A percentile compares a stretch with the other conserved stretches of the same genome.
phyloP scores from a whole-genome alignment of 2,329 filamentous ascomycete species.

The Corinectria fuckeliana region DNA sequence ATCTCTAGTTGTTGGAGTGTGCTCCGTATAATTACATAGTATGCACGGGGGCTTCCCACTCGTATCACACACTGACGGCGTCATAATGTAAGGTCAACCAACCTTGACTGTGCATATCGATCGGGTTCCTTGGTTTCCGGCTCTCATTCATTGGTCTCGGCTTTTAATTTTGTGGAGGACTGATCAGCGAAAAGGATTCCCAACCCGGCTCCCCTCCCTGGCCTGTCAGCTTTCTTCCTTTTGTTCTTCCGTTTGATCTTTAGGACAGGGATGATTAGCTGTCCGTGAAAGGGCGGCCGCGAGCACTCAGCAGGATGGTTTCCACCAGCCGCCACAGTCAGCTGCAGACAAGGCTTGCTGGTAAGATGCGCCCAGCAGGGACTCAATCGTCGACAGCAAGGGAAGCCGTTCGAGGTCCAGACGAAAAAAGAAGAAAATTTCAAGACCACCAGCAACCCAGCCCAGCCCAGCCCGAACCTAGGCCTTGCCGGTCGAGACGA shows the following conservation, averaged over 20 bases:
- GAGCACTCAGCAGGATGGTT: not conserved
- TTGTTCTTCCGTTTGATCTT: not conserved
- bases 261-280: conserved; percentile 3
- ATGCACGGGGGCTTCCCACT: not conserved
- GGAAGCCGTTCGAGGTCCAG: not conserved
- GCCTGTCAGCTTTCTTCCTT: not conserved
- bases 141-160: not conserved
- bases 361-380: not conserved
- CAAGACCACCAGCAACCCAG: not conserved
- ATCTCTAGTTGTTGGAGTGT: no score
- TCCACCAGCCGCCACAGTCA: not conserved
- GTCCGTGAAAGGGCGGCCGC: not conserved
- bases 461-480: not conserved
- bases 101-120: conserved; percentile 3
- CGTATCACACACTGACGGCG: not conserved
- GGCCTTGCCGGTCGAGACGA: not conserved
- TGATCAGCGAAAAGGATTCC: conserved; percentile 8
- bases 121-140: not conserved
- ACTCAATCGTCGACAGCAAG: not conserved
- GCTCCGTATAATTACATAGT: no score
- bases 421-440: not conserved
- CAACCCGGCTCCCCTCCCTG: not conserved
- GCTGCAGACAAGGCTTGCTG: not conserved
- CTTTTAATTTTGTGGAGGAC: not conserved
- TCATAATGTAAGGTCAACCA: conserved; percentile 6